Base-by-base conservation (phyloP, 192 early-diverging fungal genomes). In the Coemansia sp. region DNA sequence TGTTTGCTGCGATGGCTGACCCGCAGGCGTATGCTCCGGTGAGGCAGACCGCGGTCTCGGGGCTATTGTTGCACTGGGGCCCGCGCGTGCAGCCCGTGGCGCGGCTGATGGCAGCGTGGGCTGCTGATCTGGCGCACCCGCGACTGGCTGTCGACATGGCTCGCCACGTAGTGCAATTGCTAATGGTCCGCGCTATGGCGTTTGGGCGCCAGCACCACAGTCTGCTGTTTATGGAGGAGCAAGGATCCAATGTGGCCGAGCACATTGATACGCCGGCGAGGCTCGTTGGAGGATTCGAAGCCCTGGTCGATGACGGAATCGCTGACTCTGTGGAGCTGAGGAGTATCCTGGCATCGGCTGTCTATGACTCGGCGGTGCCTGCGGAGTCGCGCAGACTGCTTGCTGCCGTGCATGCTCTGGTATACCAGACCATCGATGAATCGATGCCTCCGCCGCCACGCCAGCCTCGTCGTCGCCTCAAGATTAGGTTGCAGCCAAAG, bases 11-110 rank as follows among this genome's bases (percentile, higher is more conserved):
- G 23, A 92, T 94, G 76, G 85, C 91, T 0, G 58, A 85, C 65
- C 87, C 88, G 42, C 91, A 91, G 1, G 90, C 94, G 50, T 95
- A 89, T 66, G 51, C 86, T 11, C 70, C 79, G 4, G 87, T 97
- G 39, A 88, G 96, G 15, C 65, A 92, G 45, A 74, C 78, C 3
- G 92, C 93, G 0, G 85, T 95, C 32, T 92, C 93, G 34, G 87
- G 88, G 6, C 72, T 98, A 31, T 65, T 97, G 34, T 42, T 95
- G 50, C 82, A 96, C 61, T 88, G 88, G 64, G 90, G 89, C 0
- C 70, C 74, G 19, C 21, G 31, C 0, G 57, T 32, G 10, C 21
- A 5, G 29, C 59, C 68, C 3, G 69, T 79, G 1, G 75, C 84
- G 12, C 67, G 48, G 23, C 72, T 72, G 39, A 69, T 75, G 46